Conservation (phyloP, 1,284 basidiomycete genomes). For the Peniophora sp. region DNA sequence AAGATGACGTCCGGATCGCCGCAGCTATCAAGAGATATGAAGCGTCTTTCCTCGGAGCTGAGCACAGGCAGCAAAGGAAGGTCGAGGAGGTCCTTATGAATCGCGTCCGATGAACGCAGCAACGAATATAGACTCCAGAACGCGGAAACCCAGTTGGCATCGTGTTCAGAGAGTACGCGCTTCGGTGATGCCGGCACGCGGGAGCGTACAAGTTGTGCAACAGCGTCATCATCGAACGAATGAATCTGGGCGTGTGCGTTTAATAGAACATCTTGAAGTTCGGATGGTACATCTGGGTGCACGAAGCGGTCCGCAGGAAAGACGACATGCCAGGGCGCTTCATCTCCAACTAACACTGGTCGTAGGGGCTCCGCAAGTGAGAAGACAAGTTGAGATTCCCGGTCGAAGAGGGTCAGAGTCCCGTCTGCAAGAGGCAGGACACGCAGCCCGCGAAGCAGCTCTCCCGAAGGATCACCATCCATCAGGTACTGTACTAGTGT, state of each 20-base stretch:
- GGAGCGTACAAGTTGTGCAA: not conserved
- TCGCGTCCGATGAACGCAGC: not conserved
- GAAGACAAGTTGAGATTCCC: no score
- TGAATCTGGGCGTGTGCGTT: not conserved
- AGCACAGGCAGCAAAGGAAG: not conserved
- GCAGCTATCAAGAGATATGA: not conserved
- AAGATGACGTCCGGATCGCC: not conserved
- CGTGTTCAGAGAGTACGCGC: not conserved
- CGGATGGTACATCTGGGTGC: not conserved
- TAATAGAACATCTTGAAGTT: not conserved
- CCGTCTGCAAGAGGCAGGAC: not conserved
- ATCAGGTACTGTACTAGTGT: not conserved
- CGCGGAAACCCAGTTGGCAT: not conserved
- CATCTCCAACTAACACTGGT: not conserved
- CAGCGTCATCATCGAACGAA: not conserved
- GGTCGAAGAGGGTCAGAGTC: not conserved
- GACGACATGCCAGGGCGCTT: not conserved
- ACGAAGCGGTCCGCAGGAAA: not conserved
- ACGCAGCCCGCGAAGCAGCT: not conserved
- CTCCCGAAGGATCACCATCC: not conserved
- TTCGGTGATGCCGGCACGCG: not conserved
- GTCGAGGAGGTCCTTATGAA: not conserved
- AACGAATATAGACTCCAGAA: not conserved
- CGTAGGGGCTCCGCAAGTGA: no score
- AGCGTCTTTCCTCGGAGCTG: not conserved